Conservation (phyloP, 2,329 filamentous ascomycete genomes). For the Macrophomina pseudophaseolina region DNA sequence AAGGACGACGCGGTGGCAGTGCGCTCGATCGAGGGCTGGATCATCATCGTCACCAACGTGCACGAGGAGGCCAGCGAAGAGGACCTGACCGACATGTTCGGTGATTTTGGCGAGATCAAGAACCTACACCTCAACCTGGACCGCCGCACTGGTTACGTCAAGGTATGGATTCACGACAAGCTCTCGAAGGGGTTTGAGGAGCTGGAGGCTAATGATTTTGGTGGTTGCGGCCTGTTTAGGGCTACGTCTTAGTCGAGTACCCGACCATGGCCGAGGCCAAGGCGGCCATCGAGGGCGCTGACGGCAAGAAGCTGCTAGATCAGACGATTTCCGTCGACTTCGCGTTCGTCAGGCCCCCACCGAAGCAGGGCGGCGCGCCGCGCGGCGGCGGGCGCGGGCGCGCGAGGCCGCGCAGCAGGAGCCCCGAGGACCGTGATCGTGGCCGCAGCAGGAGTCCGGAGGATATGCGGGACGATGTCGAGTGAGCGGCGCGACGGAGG, state of each 20-base stretch:
- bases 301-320: slow-evolving; percentile 77
- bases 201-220: background rate
- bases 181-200: too few relatives aligned
- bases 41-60: slow-evolving; percentile 83
- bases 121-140: slow-evolving; percentile 85
- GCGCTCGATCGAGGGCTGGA: slow-evolving; percentile 88
- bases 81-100: slow-evolving; percentile 79
- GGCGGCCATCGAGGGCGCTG: slow-evolving; percentile 80
- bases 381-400: slow-evolving; percentile 29
- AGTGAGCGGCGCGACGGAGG: background rate
- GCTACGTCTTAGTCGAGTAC: slow-evolving; percentile 86
- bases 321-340: slow-evolving; percentile 83
- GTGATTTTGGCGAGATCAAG: slow-evolving; percentile 85
- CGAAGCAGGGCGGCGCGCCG: slow-evolving; percentile 40
- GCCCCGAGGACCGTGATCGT: slow-evolving; percentile 45
- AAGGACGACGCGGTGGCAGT: slow-evolving; percentile 73
- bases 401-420: slow-evolving; percentile 49
- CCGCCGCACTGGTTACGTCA: slow-evolving; percentile 82
- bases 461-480: slow-evolving; percentile 22
- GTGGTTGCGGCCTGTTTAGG: slow-evolving; percentile 55
- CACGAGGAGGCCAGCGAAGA: slow-evolving; percentile 88
- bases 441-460: slow-evolving; percentile 31
- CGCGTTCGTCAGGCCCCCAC: slow-evolving; percentile 81
- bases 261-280: slow-evolving; percentile 77
- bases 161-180: slow-evolving; percentile 58